phyloP scores from a whole-genome alignment of 2,329 filamentous ascomycete genomes.

The Paecilomyces dactylethromorphus region DNA sequence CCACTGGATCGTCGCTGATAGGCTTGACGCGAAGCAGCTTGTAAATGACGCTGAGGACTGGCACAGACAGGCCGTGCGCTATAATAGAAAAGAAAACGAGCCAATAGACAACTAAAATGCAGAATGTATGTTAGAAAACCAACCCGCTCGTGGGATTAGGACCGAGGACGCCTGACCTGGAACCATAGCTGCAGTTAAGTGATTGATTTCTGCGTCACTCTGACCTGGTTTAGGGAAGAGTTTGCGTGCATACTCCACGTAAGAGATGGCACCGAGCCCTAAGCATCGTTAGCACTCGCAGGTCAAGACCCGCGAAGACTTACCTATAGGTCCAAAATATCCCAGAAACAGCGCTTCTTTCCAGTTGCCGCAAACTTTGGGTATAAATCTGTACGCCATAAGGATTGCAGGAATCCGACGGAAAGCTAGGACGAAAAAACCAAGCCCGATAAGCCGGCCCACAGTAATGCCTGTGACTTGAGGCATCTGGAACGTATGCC shows the following conservation, averaged over 20 bases:
- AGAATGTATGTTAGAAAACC: not conserved
- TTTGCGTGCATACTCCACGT: slow-evolving; percentile 40
- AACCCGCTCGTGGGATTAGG: not conserved
- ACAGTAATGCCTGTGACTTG: slow-evolving; percentile 48
- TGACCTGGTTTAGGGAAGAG: slow-evolving; percentile 36
- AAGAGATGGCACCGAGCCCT: slow-evolving; percentile 41
- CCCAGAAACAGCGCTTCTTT: slow-evolving; percentile 58
- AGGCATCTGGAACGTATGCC: slow-evolving; percentile 49
- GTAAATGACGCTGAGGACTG: slow-evolving; percentile 26
- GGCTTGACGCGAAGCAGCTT: slow-evolving; percentile 20
- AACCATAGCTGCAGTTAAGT: slow-evolving; percentile 32
- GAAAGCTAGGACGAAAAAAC: slow-evolving; percentile 48
- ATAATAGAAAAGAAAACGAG: slow-evolving; percentile 37
- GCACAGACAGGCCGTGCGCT: slow-evolving; percentile 34
- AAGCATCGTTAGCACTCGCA: not conserved
- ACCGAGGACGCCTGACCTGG: slow-evolving; percentile 20
- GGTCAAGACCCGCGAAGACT: not conserved
- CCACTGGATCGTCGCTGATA: slow-evolving; percentile 26
- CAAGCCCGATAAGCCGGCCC: slow-evolving; percentile 45
- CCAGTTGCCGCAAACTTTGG: slow-evolving; percentile 44
- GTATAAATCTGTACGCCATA: slow-evolving; percentile 51
- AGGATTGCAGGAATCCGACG: slow-evolving; percentile 53
- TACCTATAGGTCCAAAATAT: slow-evolving; percentile 43
- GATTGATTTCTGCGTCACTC: slow-evolving; percentile 35
- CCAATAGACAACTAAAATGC: slow-evolving; percentile 38